Evolutionary conservation across 331 rosid genomes (phyloP).

Genomic region (Saraca asoca): DNA sequence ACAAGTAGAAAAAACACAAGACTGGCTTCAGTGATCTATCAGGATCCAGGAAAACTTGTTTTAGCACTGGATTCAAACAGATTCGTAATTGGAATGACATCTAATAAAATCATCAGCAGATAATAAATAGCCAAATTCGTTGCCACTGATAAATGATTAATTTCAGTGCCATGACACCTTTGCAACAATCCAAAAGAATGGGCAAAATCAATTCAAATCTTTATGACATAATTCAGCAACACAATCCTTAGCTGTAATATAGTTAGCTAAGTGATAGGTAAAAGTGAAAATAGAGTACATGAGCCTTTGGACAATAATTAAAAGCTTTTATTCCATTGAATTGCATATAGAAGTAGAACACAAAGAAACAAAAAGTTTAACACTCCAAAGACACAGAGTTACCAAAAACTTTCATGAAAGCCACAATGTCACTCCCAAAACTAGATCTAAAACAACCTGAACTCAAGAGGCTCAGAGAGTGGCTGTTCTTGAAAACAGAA

Average conservation of each 20-base stretch:
- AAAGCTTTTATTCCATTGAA: neutral
- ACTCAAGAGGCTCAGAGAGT: neutral
- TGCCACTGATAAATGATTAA: neutral
- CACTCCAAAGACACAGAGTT: no score
- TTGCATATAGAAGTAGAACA: no score
- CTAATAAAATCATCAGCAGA: slow-evolving; percentile 17
- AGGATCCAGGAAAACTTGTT: slow-evolving; percentile 3
- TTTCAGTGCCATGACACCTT: neutral
- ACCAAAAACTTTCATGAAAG: no score
- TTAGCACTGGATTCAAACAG: slow-evolving; percentile 11
- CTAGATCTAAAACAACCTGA: neutral
- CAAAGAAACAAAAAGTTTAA: no score
- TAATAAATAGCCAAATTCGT: slow-evolving; percentile 9
- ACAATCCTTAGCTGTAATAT: neutral
- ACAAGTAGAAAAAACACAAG: slow-evolving; percentile 27
- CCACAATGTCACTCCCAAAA: no score
- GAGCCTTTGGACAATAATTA: neutral
- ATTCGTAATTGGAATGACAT: slow-evolving; percentile 1
- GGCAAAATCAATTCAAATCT: no score
- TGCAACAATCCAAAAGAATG: no score
- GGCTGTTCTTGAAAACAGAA: slow-evolving; percentile 25
- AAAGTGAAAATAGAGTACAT: neutral
- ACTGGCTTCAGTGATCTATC: slow-evolving; percentile 21
- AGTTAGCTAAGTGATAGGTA: neutral
- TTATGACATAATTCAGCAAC: neutral